A percentile compares a stretch with the other conserved stretches of the same genome.
These are phyloP conservation scores for Lepidopterella palustris DNA, from an alignment of 495 filamentous ascomycete species.

Conservation along the genomic window DNA sequence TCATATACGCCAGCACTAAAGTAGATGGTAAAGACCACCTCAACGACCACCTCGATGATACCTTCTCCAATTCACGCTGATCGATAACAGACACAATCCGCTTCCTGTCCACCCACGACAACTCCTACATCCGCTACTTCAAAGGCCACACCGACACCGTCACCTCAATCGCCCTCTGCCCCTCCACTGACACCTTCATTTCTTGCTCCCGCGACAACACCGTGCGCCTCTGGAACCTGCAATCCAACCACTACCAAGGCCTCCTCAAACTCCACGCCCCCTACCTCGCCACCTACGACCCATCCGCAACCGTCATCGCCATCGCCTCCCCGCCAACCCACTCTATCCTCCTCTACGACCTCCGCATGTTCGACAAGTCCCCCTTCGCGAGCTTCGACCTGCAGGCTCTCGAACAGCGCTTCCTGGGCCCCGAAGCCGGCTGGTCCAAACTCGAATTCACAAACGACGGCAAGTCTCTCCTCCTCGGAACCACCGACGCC, in stretches of 20 bases:
- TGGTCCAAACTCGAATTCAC: conserved; percentile 91
- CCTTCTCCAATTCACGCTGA: too few relatives aligned
- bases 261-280: conserved; percentile 69
- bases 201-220: conserved; percentile 86
- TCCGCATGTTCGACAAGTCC: conserved; percentile 82
- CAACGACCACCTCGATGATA: neutral
- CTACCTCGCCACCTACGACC: conserved; percentile 78
- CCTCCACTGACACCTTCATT: conserved; percentile 78
- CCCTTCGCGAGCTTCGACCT: conserved; percentile 86
- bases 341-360: conserved; percentile 81
- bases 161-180: conserved; percentile 67
- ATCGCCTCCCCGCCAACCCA: conserved; percentile 74
- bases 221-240: conserved; percentile 77
- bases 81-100: conserved; percentile 63
- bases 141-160: conserved; percentile 77
- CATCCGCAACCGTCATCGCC: conserved; percentile 84
- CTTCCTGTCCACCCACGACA: conserved; percentile 89
- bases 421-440: conserved; percentile 42
- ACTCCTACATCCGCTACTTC: conserved; percentile 92
- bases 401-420: conserved; percentile 51
- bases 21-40: conserved; percentile 56
- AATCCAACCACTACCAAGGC: conserved; percentile 65
- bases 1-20: conserved; percentile 94
- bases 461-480: conserved; percentile 83
- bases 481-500: conserved; percentile 69